Percentiles rank a stretch among this genome's conserved stretches.
Evolutionary conservation across 176 grass and related monocot genomes (phyloP).

Genomic region (Oryza australiensis): DNA sequence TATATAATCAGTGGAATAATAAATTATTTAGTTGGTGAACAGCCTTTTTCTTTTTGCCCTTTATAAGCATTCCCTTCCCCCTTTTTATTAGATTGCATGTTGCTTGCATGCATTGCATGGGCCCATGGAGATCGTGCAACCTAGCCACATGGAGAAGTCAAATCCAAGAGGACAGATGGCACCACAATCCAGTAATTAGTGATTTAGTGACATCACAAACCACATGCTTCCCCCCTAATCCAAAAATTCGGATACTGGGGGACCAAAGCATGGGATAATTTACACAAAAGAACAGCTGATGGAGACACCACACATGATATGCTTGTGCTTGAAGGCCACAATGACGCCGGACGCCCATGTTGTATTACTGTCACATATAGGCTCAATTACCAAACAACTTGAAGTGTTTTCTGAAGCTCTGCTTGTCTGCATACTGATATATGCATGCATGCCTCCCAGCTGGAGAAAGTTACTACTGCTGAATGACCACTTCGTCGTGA

Average conservation of each 20-base stretch:
- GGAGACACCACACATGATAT: conserved; percentile 1
- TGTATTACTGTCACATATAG: neutral
- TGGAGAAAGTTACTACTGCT: conserved; percentile 5
- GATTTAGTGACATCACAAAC: conserved; percentile 33
- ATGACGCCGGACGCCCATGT: neutral
- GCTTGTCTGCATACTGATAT: conserved; percentile 11
- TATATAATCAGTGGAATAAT: neutral
- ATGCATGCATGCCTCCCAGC: conserved; percentile 21
- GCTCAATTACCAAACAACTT: neutral
- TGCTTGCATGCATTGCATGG: conserved; percentile 43
- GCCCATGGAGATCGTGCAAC: neutral
- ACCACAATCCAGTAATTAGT: conserved; percentile 34
- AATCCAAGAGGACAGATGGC: conserved; percentile 6
- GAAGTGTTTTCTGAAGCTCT: neutral
- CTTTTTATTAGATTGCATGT: neutral
- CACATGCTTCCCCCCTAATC: conserved; percentile 7
- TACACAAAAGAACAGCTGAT: neutral
- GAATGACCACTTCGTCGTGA: neutral
- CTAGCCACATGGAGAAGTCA: conserved; percentile 5
- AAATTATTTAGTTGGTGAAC: neutral
- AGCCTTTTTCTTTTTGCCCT: neutral
- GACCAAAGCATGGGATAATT: neutral
- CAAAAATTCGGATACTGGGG: neutral
- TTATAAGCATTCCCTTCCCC: neutral
- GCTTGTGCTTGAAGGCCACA: conserved; percentile 29